Evolutionary conservation across 768 basidiomycete genomes (phyloP).

Genomic region (Suillus paluster): DNA sequence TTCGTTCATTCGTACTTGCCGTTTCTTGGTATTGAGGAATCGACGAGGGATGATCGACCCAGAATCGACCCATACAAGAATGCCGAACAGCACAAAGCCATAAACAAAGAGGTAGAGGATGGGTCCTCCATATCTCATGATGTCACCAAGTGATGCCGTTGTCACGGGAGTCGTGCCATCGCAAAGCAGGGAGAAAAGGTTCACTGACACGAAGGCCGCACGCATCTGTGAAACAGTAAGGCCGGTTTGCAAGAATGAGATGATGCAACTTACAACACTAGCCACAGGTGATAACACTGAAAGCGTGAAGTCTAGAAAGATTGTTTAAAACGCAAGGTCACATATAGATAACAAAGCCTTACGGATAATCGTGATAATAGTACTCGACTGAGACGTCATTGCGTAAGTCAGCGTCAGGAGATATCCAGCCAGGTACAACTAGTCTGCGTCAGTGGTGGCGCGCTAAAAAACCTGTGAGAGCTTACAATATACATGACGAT

Average conservation of each 20-base stretch:
- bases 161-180: slow-evolving; percentile 54
- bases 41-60: slow-evolving; percentile 56
- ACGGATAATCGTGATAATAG: slow-evolving; percentile 65
- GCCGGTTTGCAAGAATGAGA: neutral
- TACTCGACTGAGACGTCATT: slow-evolving; percentile 54
- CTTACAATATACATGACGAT: slow-evolving; percentile 72
- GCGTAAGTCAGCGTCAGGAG: slow-evolving; percentile 77
- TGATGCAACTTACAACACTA: slow-evolving; percentile 55
- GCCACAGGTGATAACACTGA: slow-evolving; percentile 72
- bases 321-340: neutral
- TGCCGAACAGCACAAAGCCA: slow-evolving; percentile 56
- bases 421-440: slow-evolving; percentile 72
- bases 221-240: slow-evolving; percentile 48
- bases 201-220: slow-evolving; percentile 74
- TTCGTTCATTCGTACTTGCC: slow-evolving; percentile 15
- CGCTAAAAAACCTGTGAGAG: slow-evolving; percentile 14
- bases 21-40: slow-evolving; percentile 29
- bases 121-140: slow-evolving; percentile 72
- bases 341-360: slow-evolving; percentile 17
- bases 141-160: slow-evolving; percentile 50
- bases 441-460: neutral
- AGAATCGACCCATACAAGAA: slow-evolving; percentile 76
- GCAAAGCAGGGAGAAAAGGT: slow-evolving; percentile 77
- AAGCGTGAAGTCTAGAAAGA: slow-evolving; percentile 58
- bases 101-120: slow-evolving; percentile 74